These are phyloP conservation scores for Zygosaccharomyces pseudorouxii DNA, from an alignment of 805 yeast species.

Conservation along the genomic window DNA sequence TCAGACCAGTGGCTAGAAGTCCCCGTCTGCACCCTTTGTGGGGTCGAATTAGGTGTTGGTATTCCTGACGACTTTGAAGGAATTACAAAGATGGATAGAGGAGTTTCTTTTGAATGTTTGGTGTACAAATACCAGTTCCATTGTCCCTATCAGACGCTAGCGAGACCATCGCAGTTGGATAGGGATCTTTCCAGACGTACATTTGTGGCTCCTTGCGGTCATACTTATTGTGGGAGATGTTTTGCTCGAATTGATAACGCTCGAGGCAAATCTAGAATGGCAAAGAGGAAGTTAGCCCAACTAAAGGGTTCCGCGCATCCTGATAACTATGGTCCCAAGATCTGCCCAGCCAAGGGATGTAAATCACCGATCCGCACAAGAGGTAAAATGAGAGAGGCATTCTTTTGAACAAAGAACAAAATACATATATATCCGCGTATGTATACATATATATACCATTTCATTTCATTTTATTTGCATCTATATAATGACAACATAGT, in stretches of 20 bases:
- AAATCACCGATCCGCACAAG: conserved; percentile 40
- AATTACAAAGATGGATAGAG: conserved; percentile 19
- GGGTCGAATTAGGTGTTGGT: conserved; percentile 67
- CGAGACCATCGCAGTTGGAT: conserved; percentile 50
- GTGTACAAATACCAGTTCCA: conserved; percentile 36
- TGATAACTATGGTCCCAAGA: conserved; percentile 48
- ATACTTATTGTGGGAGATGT: conserved; percentile 82
- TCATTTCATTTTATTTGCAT: neutral
- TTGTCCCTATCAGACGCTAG: conserved; percentile 64
- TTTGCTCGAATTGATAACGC: conserved; percentile 57
- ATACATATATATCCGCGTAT: neutral
- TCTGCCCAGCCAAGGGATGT: conserved; percentile 56
- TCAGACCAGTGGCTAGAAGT: conserved; percentile 36
- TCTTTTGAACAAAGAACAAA: conserved; percentile 19
- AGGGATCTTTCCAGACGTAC: conserved; percentile 58
- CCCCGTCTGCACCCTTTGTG: conserved; percentile 64
- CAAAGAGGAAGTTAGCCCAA: conserved; percentile 24
- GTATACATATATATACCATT: neutral
- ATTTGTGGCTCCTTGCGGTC: conserved; percentile 72
- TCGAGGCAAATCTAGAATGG: conserved; percentile 19
- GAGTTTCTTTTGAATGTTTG: conserved; percentile 29
- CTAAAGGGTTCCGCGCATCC: conserved; percentile 38
- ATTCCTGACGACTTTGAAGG: conserved; percentile 49
- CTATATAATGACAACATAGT: neutral
- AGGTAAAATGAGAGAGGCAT: conserved; percentile 54